Evolutionary conservation across 2,329 filamentous ascomycete genomes (phyloP).

Genomic region (Claviceps africana): DNA sequence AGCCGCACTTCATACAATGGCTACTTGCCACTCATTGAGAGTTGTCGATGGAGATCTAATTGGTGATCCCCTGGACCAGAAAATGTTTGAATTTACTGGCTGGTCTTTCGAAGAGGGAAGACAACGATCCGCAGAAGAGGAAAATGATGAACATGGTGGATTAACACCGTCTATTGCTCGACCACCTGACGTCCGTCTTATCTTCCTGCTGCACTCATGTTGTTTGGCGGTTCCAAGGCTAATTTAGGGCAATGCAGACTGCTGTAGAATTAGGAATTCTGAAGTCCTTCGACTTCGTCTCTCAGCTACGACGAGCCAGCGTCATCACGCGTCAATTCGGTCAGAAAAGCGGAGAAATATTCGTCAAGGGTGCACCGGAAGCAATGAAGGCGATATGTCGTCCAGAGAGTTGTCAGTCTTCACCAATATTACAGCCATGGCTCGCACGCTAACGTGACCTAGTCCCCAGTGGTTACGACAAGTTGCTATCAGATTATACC

Average conservation of each 20-base stretch:
- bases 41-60: slow-evolving; percentile 78
- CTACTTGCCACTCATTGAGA: slow-evolving; percentile 85
- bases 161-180: slow-evolving; percentile 80
- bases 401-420: slow-evolving; percentile 56
- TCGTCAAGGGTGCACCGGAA: slow-evolving; percentile 92
- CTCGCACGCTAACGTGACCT: slow-evolving; percentile 6
- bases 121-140: slow-evolving; percentile 46
- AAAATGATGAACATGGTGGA: slow-evolving; percentile 61
- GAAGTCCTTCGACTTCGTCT: slow-evolving; percentile 88
- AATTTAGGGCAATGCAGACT: slow-evolving; percentile 18
- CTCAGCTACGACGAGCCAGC: slow-evolving; percentile 79
- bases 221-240: slow-evolving; percentile 9
- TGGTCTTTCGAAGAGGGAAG: slow-evolving; percentile 89
- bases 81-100: slow-evolving; percentile 95
- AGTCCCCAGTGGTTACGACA: slow-evolving; percentile 81
- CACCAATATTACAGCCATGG: background rate
- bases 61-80: slow-evolving; percentile 86
- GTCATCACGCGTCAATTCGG: slow-evolving; percentile 85
- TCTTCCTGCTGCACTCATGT: background rate
- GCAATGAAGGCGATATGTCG: slow-evolving; percentile 90
- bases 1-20: slow-evolving; percentile 83
- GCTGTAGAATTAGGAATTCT: slow-evolving; percentile 79
- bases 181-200: slow-evolving; percentile 44
- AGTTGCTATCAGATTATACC: slow-evolving; percentile 78
- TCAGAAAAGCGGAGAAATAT: slow-evolving; percentile 70